Evolutionary conservation across 2,329 filamentous ascomycete species (phyloP), one percentile per base, ranked within the genome.

Genomic region (Pseudocercospora crystallina): DNA sequence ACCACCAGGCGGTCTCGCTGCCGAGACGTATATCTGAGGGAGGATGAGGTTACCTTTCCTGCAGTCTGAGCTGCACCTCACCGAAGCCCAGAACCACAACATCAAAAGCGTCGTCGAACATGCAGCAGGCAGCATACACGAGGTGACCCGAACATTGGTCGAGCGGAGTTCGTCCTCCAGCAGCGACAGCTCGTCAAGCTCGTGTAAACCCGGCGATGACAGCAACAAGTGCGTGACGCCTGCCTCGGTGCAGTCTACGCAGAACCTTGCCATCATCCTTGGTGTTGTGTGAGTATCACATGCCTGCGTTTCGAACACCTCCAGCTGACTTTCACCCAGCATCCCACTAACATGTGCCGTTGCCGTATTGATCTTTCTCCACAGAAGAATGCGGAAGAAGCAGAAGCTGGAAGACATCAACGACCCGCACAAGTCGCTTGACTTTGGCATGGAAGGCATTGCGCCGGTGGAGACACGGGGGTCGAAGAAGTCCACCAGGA

Each of bases 361-460:
- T 1, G 66, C 83, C 41, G 80, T 90, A 1, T 74, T 96, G 34
- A 65, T 91, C 58, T 86, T 84, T 65, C 79, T 99, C 32, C 91
- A 96, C 67, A 83, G 89, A 45, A 81, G 89, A 68, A 87, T 90
- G 63, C 73, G 88, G 34, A 83, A 80, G 67, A 90, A 83, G 63
- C 78, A 90, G 57, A 77, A 78, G 48, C 74, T 78, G 51, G 94
- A 99, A 72, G 94, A 99, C 72, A 79, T 80, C 13, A 83, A 87
- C 56, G 91, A 96, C 70, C 89, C 89, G 60, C 89, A 95, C 71
- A 91, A 87, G 66, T 94, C 90, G 0, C 80, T 97, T 66, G 94
- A 99, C 69, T 99, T 96, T 67, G 94, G 94, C 32, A 72, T 96
- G 65, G 89, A 86, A n/a, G 58, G 58, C 49, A 58, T 60, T 33